phyloP scores from a whole-genome alignment of 441 rosid species.

The Populus hybrid region DNA sequence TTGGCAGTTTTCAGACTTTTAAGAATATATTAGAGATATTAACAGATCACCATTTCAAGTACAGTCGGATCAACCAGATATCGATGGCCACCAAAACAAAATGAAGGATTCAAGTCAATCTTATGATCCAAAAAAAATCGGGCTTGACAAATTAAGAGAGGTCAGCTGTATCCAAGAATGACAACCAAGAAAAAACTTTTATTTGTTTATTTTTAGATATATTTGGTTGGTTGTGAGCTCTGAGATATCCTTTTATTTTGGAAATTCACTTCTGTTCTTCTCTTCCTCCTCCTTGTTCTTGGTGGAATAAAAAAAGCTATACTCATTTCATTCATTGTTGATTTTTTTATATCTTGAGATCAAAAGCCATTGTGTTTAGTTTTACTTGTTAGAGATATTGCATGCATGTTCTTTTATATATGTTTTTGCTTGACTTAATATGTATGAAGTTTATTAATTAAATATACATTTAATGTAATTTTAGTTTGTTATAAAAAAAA shows the following conservation, averaged over 20 bases:
- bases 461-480: no score
- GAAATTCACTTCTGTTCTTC: constrained; percentile 26
- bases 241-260: constrained; percentile 60
- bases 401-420: no score
- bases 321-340: no score
- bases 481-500: no score
- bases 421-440: no score
- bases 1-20: background rate
- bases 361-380: no score
- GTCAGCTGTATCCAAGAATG: constrained; percentile 12
- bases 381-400: no score
- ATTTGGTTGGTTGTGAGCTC: constrained; percentile 33
- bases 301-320: constrained; percentile 6
- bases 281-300: constrained; percentile 8
- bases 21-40: background rate
- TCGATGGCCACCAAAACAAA: no score
- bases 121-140: background rate
- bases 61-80: background rate
- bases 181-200: constrained; percentile 9
- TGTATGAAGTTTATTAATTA: no score
- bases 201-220: constrained; percentile 29
- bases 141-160: constrained; percentile 21
- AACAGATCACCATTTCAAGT: background rate
- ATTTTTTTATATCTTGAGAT: no score
- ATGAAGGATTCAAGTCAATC: background rate